Evolutionary conservation across 2,329 filamentous ascomycete species (phyloP).

Genomic region (Trichoderma sp.): DNA sequence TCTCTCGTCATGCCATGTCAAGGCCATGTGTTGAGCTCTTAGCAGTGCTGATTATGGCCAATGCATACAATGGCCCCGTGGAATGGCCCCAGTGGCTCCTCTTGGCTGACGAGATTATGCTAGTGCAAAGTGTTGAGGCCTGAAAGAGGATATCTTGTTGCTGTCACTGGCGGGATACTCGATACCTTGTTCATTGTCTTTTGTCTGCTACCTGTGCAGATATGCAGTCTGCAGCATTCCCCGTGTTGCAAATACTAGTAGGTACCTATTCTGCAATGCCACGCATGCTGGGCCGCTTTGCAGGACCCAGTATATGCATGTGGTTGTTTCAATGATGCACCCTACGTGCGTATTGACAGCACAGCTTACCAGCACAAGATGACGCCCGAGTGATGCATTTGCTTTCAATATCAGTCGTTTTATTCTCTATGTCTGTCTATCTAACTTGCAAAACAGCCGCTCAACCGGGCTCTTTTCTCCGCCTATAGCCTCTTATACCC

Average conservation of each 20-base stretch:
- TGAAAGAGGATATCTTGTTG: slow-evolving; percentile 4
- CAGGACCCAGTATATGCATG: background rate
- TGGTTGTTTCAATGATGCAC: background rate
- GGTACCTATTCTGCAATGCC: background rate
- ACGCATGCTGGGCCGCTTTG: slow-evolving; percentile 20
- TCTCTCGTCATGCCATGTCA: slow-evolving; percentile 12
- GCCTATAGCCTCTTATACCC: slow-evolving; percentile 1
- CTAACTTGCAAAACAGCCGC: background rate
- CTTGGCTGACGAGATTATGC: background rate
- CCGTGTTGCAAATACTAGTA: background rate
- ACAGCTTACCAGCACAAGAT: slow-evolving; percentile 5
- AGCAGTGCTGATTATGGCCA: background rate
- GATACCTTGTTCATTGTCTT: background rate
- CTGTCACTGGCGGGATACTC: background rate
- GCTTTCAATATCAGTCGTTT: background rate
- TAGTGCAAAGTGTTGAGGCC: slow-evolving; percentile 21
- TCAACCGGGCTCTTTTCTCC: background rate
- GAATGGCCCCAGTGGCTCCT: slow-evolving; percentile 7
- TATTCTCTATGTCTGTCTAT: background rate
- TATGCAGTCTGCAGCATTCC: background rate
- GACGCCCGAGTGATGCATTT: background rate
- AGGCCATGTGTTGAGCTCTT: background rate
- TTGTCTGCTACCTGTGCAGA: background rate
- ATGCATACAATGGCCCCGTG: slow-evolving; percentile 1
- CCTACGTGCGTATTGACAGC: background rate